Percentiles rank a stretch among this genome's conserved stretches.
These are phyloP conservation scores for Candida taoyuanica DNA, from an alignment of 805 yeast species.

Conservation along the genomic window DNA sequence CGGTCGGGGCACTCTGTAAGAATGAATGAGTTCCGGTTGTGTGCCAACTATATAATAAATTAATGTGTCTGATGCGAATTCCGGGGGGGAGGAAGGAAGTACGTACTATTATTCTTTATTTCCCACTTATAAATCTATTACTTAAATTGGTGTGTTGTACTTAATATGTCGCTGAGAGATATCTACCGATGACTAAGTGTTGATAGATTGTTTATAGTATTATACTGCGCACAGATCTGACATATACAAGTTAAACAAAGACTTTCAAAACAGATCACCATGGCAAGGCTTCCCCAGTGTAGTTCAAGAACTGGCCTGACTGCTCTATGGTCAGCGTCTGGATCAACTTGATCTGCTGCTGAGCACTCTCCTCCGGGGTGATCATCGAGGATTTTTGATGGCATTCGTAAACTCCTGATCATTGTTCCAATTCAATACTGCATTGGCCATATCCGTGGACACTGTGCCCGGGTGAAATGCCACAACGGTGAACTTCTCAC, in stretches of 20 bases:
- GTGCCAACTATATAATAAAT: no score
- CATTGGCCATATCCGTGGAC: conserved; percentile 31
- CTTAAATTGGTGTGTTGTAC: no score
- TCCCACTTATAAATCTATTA: no score
- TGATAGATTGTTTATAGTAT: no score
- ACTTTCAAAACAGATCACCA: no score
- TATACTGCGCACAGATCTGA: no score
- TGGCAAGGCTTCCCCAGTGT: conserved; percentile 19
- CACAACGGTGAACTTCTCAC: conserved; percentile 28
- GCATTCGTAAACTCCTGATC: not conserved
- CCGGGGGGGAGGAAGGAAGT: no score
- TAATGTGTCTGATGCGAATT: no score
- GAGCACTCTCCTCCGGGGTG: conserved; percentile 28
- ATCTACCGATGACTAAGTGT: no score
- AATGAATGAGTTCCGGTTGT: not conserved
- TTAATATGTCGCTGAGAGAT: no score
- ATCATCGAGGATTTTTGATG: conserved; percentile 6
- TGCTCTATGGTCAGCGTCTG: conserved; percentile 22
- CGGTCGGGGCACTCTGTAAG: conserved; percentile 2
- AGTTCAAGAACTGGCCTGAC: conserved; percentile 27
- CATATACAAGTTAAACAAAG: no score
- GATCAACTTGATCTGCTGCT: conserved; percentile 16
- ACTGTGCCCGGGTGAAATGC: conserved; percentile 39
- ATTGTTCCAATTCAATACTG: conserved; percentile 3
- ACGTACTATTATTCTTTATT: no score